phyloP scores from a whole-genome alignment of 208 protist species.

The Trypanosoma brucei region DNA sequence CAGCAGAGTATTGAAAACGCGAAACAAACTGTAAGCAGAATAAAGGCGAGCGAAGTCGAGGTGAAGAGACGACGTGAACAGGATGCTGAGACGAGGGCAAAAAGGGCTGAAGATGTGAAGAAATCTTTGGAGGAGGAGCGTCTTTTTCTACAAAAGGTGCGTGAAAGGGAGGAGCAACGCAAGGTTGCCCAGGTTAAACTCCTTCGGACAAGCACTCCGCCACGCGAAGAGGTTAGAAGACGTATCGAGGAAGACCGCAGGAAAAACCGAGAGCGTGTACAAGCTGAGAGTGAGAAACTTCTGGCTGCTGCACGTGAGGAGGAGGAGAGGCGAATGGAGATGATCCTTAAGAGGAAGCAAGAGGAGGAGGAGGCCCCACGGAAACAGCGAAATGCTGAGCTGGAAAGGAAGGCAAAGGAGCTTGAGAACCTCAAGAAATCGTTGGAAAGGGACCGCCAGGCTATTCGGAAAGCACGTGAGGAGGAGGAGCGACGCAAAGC shows the following conservation, averaged over 20 bases:
- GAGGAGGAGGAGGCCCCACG: constrained; percentile 6
- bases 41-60: constrained; percentile 1
- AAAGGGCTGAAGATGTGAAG: constrained; percentile 37
- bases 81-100: neutral
- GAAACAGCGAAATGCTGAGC: constrained; percentile 19
- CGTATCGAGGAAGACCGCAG: constrained; percentile 17
- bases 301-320: neutral
- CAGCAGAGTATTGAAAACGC: constrained; percentile 1
- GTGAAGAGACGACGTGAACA: neutral
- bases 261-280: neutral
- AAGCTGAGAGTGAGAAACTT: constrained; percentile 11
- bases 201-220: neutral
- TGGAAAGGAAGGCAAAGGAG: constrained; percentile 32
- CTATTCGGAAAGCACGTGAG: constrained; percentile 44
- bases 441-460: constrained; percentile 42
- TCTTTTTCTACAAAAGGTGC: constrained; percentile 32
- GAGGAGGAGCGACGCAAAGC: constrained; percentile 27
- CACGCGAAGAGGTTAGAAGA: neutral
- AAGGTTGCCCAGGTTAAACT: neutral
- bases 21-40: neutral
- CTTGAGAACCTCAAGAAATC: constrained; percentile 39
- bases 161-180: constrained; percentile 31
- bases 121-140: constrained; percentile 42
- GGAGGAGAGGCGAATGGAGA: neutral
- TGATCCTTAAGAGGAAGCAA: neutral